A percentile compares a stretch with the other conserved stretches of the same genome.
phyloP scores from a whole-genome alignment of 75 land plant species.

The Selaginella moellendorffii region DNA sequence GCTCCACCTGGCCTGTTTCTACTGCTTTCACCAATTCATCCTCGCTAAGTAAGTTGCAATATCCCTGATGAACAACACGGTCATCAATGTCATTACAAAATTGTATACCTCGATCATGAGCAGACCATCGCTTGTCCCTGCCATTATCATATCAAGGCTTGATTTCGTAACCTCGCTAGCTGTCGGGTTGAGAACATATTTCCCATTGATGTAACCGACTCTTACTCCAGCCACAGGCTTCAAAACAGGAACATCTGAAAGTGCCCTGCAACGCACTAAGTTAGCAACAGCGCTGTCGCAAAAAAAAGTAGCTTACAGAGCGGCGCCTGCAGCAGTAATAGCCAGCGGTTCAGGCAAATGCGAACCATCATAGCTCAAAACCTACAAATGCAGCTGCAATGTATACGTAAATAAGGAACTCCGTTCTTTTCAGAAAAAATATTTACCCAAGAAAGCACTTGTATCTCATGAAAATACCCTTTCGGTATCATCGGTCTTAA shows the following conservation, averaged over 20 bases:
- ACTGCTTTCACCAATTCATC: constrained; percentile 74
- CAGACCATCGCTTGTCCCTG: constrained; percentile 71
- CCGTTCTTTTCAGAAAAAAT: no score
- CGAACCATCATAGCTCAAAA: constrained; percentile 84
- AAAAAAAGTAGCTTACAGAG: constrained; percentile 71
- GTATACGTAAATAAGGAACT: neutral
- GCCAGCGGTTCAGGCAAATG: constrained; percentile 92
- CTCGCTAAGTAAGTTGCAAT: constrained; percentile 77
- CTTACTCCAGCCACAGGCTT: constrained; percentile 81
- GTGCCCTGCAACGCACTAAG: no score
- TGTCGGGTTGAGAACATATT: constrained; percentile 82
- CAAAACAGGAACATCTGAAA: constrained; percentile 83
- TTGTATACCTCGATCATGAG: constrained; percentile 98
- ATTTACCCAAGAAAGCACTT: constrained; percentile 85
- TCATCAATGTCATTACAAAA: no score
- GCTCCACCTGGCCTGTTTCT: constrained; percentile 83
- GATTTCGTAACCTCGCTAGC: constrained; percentile 69
- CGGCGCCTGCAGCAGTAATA: constrained; percentile 91
- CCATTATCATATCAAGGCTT: constrained; percentile 62
- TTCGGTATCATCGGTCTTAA: constrained; percentile 83
- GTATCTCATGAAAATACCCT: constrained; percentile 86
- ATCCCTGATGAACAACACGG: constrained; percentile 40
- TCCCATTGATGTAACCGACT: constrained; percentile 59
- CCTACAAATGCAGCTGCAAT: constrained; percentile 27
- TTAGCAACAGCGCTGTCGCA: no score